These are phyloP conservation scores for Eremothecium coryli DNA, from an alignment of 1,139 yeast genomes.

Conservation along the genomic window DNA sequence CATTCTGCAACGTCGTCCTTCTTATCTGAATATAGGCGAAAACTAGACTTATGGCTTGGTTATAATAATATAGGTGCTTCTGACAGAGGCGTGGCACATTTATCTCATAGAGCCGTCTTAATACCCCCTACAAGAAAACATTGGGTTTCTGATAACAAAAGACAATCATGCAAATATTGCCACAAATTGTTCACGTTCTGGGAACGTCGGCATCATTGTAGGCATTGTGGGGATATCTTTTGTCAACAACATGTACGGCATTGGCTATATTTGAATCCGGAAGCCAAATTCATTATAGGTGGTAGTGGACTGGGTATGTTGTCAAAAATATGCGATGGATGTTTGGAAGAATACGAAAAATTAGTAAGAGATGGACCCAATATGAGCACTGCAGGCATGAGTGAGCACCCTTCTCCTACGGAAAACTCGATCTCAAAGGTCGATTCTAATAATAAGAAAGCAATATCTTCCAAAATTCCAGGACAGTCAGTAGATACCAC, in stretches of 20 bases:
- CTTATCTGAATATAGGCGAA: constrained; percentile 10
- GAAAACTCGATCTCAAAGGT: background rate
- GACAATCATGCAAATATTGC: constrained; percentile 65
- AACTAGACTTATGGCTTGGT: constrained; percentile 5
- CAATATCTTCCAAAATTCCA: constrained; percentile 1
- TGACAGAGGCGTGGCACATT: background rate
- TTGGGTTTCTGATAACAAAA: constrained; percentile 68
- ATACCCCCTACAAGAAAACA: constrained; percentile 52
- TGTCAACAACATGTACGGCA: constrained; percentile 56
- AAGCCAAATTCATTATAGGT: constrained; percentile 69
- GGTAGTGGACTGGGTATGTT: constrained; percentile 65
- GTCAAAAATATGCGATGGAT: constrained; percentile 69
- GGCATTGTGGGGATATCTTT: constrained; percentile 87
- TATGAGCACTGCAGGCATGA: background rate
- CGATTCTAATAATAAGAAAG: background rate
- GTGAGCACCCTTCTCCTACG: background rate
- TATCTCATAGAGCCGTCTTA: constrained; percentile 1
- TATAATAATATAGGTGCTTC: constrained; percentile 6
- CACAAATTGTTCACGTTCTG: constrained; percentile 55
- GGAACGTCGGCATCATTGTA: constrained; percentile 88
- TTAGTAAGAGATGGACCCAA: constrained; percentile 32
- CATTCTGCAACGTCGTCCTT: constrained; percentile 12
- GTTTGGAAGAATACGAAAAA: constrained; percentile 61
- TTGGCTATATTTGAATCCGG: constrained; percentile 47
- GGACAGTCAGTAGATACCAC: constrained; percentile 6